Conservation (phyloP, 768 basidiomycete species). For the Pleurotus djamor region DNA sequence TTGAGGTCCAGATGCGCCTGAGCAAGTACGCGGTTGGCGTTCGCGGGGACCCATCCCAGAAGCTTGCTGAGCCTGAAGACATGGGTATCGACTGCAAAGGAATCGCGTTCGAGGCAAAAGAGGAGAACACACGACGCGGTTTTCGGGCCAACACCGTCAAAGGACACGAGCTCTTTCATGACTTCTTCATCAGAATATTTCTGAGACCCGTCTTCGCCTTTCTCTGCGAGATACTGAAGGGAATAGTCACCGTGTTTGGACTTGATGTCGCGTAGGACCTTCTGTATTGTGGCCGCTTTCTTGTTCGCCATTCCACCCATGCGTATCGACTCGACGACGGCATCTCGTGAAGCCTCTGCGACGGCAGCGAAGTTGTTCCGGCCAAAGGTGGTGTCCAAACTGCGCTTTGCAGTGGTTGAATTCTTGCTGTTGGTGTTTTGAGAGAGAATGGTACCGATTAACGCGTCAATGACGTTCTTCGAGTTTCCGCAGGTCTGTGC, state of each 20-base stretch:
- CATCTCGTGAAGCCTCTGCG: conserved; percentile 35
- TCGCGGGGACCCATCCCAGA: conserved; percentile 47
- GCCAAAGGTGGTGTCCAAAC: conserved; percentile 47
- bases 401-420: conserved; percentile 45
- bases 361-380: conserved; percentile 48
- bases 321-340: conserved; percentile 48
- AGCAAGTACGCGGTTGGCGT: conserved; percentile 46
- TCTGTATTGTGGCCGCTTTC: conserved; percentile 55
- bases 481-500: conserved; percentile 43
- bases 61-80: conserved; percentile 53
- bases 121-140: conserved; percentile 62
- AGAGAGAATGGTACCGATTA: conserved; percentile 58
- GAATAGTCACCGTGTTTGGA: conserved; percentile 49
- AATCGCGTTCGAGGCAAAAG: conserved; percentile 57
- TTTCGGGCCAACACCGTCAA: conserved; percentile 60
- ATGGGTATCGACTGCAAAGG: conserved; percentile 66
- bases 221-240: conserved; percentile 48
- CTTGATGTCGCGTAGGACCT: conserved; percentile 38
- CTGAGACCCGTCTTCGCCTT: conserved; percentile 15
- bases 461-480: conserved; percentile 54
- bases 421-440: conserved; percentile 56
- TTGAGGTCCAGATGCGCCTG: conserved; percentile 56
- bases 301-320: conserved; percentile 59
- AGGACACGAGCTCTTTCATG: conserved; percentile 56
- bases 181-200: conserved; percentile 42